Base-by-base conservation (phyloP, 2,329 filamentous ascomycete genomes). In the Ustilaginoidea virens region DNA sequence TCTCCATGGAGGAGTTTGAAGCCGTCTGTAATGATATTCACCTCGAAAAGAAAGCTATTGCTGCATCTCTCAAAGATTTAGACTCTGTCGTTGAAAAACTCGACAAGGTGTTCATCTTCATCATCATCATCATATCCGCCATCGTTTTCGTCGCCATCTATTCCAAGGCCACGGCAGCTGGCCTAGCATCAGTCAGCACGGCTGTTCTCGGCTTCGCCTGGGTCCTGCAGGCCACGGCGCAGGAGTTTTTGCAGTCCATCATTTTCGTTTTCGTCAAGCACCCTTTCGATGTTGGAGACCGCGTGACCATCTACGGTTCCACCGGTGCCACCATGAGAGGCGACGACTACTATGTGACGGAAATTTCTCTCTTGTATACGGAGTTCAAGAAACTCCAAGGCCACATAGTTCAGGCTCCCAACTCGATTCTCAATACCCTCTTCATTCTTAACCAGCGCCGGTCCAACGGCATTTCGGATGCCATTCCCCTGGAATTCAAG, bases 301-400 rank as follows among this genome's bases (percentile, higher is more conserved):
- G 87, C 43, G 82, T 96, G 5, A 82, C 79, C 1, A 71, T 96
- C 13, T 94, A 94, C 45, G 86, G 86, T 30, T 92, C 85, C 43
- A 83, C 83, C 1, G 87, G 87, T 35, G 66, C 74, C n/a, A 50
- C 66, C 11, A 66, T 83, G 46, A 70, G 67, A 20, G 86, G 86
- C 25, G 87, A 94, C 42, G 87, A 94, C 44, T 96, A 93, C 54
- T 94, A 92, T 39, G 86, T 96, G 30, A 92, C 92, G 31, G 82
- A 93, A 46, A 92, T 96, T 31, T 80, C 83, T 2, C 65, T 96
- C 1, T 66, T 94, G 11, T 96, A 90, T 50, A 96, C 87, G 10
- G 87, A 94, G 46, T 94, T 94, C 61, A 94, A 94, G 65, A 94
- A 94, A 62, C 87, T 94, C 80, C 79, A 94, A 52, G 87, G 87